These are phyloP conservation scores for Torulaspora quercuum DNA, from an alignment of 805 yeast genomes.

Conservation along the genomic window DNA sequence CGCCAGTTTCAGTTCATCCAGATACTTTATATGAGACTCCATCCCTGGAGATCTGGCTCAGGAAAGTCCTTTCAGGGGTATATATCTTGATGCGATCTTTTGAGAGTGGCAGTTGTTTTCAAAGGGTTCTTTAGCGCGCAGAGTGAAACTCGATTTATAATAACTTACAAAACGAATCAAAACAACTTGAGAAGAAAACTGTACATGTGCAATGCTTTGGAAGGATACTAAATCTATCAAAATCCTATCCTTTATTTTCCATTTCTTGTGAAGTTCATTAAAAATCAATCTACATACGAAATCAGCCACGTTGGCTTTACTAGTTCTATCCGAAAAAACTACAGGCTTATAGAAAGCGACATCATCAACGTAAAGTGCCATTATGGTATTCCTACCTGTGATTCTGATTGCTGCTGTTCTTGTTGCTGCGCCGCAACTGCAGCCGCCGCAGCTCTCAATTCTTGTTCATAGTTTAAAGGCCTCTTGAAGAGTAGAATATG, in stretches of 20 bases:
- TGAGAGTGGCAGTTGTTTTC: not conserved
- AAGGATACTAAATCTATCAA: too few species aligned
- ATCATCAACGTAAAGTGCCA: not conserved
- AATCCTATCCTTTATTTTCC: too few species aligned
- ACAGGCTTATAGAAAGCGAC: not conserved
- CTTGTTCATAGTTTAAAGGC: slow-evolving; percentile 52
- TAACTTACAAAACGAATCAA: too few species aligned
- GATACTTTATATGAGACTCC: slow-evolving; percentile 31
- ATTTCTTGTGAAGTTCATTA: not conserved
- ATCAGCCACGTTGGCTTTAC: not conserved
- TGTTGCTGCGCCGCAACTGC: slow-evolving; percentile 30
- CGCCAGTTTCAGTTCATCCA: slow-evolving; percentile 32
- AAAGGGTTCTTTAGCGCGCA: not conserved
- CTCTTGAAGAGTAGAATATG: slow-evolving; percentile 87
- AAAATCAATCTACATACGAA: too few species aligned
- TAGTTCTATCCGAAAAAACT: not conserved
- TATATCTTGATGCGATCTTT: not conserved
- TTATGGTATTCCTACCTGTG: slow-evolving; percentile 12
- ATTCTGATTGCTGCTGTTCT: slow-evolving; percentile 19
- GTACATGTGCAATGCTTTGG: too few species aligned
- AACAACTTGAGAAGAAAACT: too few species aligned
- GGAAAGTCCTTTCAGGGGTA: not conserved
- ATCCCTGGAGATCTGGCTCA: slow-evolving; percentile 9
- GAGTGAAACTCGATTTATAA: too few species aligned
- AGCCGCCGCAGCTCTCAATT: slow-evolving; percentile 34